Conservation (phyloP, 441 rosid species). For the Pelargonium australe region DNA sequence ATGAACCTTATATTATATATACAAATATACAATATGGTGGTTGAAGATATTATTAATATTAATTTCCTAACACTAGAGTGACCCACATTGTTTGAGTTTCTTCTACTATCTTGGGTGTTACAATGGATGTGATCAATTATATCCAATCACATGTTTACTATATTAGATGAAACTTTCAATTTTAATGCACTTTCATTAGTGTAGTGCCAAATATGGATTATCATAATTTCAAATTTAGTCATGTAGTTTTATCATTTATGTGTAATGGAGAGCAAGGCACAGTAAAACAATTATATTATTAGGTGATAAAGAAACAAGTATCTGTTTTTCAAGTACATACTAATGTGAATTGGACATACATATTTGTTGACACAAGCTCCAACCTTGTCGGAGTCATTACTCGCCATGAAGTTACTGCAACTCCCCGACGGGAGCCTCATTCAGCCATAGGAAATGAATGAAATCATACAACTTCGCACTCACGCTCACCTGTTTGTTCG, state of each 20-base stretch:
- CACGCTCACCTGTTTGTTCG: conserved; percentile 70
- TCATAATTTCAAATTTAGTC: too few relatives aligned
- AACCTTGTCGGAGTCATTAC: conserved; percentile 21
- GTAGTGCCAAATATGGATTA: too few relatives aligned
- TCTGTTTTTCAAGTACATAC: too few relatives aligned
- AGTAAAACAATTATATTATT: too few relatives aligned
- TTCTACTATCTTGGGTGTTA: neutral
- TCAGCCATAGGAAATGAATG: conserved; percentile 97
- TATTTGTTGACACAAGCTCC: conserved; percentile 12
- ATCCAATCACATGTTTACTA: too few relatives aligned
- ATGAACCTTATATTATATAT: neutral
- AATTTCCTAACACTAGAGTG: neutral
- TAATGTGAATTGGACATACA: too few relatives aligned
- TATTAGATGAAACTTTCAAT: too few relatives aligned
- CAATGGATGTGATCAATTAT: neutral
- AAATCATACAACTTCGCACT: conserved; percentile 84
- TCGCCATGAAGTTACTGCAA: conserved; percentile 36
- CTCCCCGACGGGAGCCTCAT: conserved; percentile 97
- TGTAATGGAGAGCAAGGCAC: too few relatives aligned
- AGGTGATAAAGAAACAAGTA: too few relatives aligned
- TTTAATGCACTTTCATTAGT: too few relatives aligned
- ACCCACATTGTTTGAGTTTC: neutral
- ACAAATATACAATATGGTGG: neutral
- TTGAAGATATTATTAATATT: neutral
- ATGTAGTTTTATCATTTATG: too few relatives aligned